Evolutionary conservation across 345 rosid genomes (phyloP), one percentile per base, ranked within the genome.

Genomic region (Pistacia vera): DNA sequence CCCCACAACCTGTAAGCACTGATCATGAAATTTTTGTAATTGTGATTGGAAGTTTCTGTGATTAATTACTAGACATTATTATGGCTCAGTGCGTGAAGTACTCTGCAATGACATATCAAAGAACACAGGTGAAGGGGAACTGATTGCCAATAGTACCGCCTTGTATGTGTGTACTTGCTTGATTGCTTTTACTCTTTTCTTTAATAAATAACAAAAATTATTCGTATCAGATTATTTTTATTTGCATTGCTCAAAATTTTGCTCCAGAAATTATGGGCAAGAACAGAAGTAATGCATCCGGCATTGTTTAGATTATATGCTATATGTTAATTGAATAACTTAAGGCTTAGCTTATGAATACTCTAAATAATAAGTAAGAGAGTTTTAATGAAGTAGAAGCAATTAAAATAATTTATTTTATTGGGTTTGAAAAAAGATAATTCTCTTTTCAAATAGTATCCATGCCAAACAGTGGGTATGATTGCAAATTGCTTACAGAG

Each of bases 401-500:
- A 11, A 71, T 11, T 51, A 13, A 13, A 7, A 14, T 25, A 11
- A 51, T 10, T 14, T 51, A 8, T 8, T 51, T 51, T 49, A 14
- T 51, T 68, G 58, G 8, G 41, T 18, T 11, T 66, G 54, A 66
- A n/a, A 44, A 66, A 66, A 62, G 73, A 79, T 60, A 91, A 60
- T 0, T 18, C 44, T n/a, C 28, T 9, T 20, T 41, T 49, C 36
- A 52, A 49, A 25, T 68, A 46, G 58, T 6, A 3, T 28, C 35
- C 22, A 0, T 22, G 33, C 41, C 12, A 68, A 55, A 16, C 9
- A n/a, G 63, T 57, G 74, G 51, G 20, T n/a, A 52, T 52, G n/a
- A 68, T 49, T 36, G 49, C 51, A 20, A 36, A 36, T 11, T 56
- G 48, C 33, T 36, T 56, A 4, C 16, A 20, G 33, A 35, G 30